Evolutionary conservation across 495 filamentous ascomycete genomes (phyloP), one percentile per base, ranked within the genome.

Genomic region (Copromyces sp.): DNA sequence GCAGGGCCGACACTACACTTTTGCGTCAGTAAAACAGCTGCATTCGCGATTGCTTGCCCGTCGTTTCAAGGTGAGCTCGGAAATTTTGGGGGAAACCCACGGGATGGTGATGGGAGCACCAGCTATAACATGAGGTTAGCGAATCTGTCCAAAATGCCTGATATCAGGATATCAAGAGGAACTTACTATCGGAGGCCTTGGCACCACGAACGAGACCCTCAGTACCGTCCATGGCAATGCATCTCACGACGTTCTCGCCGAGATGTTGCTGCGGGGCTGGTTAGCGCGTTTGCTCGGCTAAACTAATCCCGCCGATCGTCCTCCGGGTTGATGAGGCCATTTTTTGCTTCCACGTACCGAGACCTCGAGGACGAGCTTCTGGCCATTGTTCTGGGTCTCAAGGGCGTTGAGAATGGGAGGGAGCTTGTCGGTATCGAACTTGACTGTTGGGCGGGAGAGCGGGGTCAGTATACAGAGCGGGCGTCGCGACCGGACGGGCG

Each of bases 221-320:
- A 83, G 95, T 99, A 95, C 94, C 95, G 86, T 99, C 95, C 95
- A 99, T 99, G 86, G 95, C 96, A 96, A 99, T 99, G 82, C 93
- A 94, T 86, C 95, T 91, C 84, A 99, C 96, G 82, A 97, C 94
- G 89, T 92, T 97, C 89, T 99, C 93, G 87, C 95, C 95, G 85
- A 99, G 87, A 90, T 99, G 95, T 97, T 99, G 95, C 94, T 97
- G 81, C 79, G 68, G 70, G 70, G 69, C 35, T n/a, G 41, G 81
- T 89, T 79, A 89, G 86, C 75, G 45, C 38, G 70, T 37, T 72
- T 65, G 61, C 47, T 69, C 69, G 42, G 73, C 71, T 72, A 72
- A 53, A 53, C 75, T 68, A 35, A 24, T 68, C 53, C 42, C 35
- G 44, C 53, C 39, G 14, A 14, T n/a, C 40, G 47, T 41, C 42